Evolutionary conservation across 1,284 basidiomycete genomes (phyloP), one percentile per base, ranked within the genome.

Genomic region (Peniophora sp.): DNA sequence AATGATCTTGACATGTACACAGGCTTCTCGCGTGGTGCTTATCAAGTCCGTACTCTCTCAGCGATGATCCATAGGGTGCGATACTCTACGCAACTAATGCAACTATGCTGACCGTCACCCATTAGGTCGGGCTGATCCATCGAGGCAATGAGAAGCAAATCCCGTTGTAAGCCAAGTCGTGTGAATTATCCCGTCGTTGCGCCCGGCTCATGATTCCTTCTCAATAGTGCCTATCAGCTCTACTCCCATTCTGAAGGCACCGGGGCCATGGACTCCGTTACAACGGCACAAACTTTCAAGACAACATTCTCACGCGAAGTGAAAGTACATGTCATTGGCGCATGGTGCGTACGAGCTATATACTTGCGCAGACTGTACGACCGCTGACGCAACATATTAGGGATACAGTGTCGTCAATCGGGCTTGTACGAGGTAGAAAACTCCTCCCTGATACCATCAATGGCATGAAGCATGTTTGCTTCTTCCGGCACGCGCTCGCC

Each of bases 361-460:
- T n/a, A n/a, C n/a, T n/a, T n/a, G n/a, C n/a, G n/a, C n/a, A n/a
- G n/a, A n/a, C n/a, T n/a, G n/a, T n/a, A n/a, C n/a, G n/a, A n/a
- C n/a, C n/a, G n/a, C n/a, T n/a, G n/a, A n/a, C n/a, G n/a, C n/a
- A n/a, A n/a, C n/a, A n/a, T n/a, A 12, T 18, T 24, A 74, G 72
- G 75, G 74, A 75, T 55, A 71, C 71, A 1, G 69, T 72, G 2
- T 69, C 69, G 1, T 69, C 67, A 1, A 58, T 69, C 2, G 68
- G 68, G 0, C 24, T 70, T 15, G n/a, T 59, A 5, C 43, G 58
- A 17, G 55, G 54, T 3, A 61, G 61, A 2, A n/a, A 22, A 8
- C 54, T 55, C 12, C 57, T 66, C 3, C 62, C 70, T 3, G 54
- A 57, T 2, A 59, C 58, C 0, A 57, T 55, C 15, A 52, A 56